phyloP scores from a whole-genome alignment of 164 flowering plant species.

The Brasenia schreberi region DNA sequence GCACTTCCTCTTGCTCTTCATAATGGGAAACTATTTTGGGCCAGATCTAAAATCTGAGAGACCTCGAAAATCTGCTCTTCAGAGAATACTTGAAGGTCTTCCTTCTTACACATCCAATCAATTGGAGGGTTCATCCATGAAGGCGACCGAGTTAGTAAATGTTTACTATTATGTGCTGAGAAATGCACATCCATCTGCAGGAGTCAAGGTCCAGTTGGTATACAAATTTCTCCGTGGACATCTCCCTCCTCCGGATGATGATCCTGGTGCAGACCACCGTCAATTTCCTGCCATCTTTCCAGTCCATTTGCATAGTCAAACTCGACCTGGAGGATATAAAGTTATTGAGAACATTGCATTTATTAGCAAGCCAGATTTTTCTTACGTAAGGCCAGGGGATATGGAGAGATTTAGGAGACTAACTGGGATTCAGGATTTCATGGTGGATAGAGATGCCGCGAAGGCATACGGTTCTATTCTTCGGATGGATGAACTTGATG shows the following conservation, averaged over 20 bases:
- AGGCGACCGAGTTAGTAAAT: slow-evolving; percentile 21
- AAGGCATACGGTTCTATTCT: slow-evolving; percentile 4
- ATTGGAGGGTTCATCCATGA: slow-evolving; percentile 28
- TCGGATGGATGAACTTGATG: neutral
- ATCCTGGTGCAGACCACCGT: slow-evolving; percentile 6
- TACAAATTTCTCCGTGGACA: slow-evolving; percentile 26
- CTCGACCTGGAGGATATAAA: slow-evolving; percentile 8
- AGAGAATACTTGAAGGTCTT: slow-evolving; percentile 30
- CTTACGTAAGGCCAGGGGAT: slow-evolving; percentile 19
- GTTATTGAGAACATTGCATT: slow-evolving; percentile 27
- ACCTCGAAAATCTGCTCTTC: slow-evolving; percentile 30
- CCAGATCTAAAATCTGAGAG: slow-evolving; percentile 31
- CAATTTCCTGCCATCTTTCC: slow-evolving; percentile 45
- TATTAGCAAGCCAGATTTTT: slow-evolving; percentile 25
- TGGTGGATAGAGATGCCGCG: slow-evolving; percentile 18
- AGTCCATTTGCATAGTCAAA: slow-evolving; percentile 22
- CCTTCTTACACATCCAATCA: slow-evolving; percentile 27
- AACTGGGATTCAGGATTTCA: slow-evolving; percentile 20
- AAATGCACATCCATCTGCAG: slow-evolving; percentile 27
- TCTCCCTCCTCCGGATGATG: slow-evolving; percentile 10
- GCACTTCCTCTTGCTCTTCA: slow-evolving; percentile 33
- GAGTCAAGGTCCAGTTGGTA: slow-evolving; percentile 16
- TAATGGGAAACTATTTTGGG: slow-evolving; percentile 45
- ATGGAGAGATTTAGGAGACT: slow-evolving; percentile 39
- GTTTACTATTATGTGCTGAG: slow-evolving; percentile 30